Evolutionary conservation across 73 alveolate genomes (phyloP).

Genomic region (Breviolum minutum): DNA sequence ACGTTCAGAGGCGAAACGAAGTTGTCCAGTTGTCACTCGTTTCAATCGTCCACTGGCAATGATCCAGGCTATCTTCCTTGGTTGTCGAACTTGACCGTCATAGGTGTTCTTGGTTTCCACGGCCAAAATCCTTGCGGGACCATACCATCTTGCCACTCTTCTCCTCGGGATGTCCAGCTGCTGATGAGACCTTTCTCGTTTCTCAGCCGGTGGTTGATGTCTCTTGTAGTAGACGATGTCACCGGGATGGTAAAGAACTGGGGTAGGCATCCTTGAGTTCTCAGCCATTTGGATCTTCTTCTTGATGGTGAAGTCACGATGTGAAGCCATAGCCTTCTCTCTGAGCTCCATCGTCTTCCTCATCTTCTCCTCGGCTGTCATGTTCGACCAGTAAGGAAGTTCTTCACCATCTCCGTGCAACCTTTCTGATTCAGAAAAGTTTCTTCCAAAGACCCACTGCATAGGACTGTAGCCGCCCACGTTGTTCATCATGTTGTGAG

Average conservation of each 20-base stretch:
- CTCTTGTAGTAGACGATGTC: background rate
- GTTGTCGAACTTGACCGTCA: background rate
- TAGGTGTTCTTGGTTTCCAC: background rate
- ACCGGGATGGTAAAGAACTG: background rate
- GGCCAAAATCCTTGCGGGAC: background rate
- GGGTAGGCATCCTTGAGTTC: background rate
- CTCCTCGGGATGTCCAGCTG: background rate
- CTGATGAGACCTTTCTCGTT: background rate
- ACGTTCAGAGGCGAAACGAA: background rate
- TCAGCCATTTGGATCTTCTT: background rate
- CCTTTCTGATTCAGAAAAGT: background rate
- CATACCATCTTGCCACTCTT: background rate
- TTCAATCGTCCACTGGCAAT: background rate
- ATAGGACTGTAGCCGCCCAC: background rate
- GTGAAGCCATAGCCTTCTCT: background rate
- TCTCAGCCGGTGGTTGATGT: background rate
- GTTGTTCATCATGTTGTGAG: background rate
- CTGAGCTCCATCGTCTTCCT: no score
- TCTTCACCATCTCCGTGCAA: background rate
- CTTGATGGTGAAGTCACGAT: background rate
- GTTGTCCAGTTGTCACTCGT: background rate
- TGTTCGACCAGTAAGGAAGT: background rate
- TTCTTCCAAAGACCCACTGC: background rate
- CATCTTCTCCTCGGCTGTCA: background rate
- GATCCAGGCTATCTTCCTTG: background rate